phyloP scores from a whole-genome alignment of 2,329 filamentous ascomycete species.

The Stagonosporopsis vannaccii region DNA sequence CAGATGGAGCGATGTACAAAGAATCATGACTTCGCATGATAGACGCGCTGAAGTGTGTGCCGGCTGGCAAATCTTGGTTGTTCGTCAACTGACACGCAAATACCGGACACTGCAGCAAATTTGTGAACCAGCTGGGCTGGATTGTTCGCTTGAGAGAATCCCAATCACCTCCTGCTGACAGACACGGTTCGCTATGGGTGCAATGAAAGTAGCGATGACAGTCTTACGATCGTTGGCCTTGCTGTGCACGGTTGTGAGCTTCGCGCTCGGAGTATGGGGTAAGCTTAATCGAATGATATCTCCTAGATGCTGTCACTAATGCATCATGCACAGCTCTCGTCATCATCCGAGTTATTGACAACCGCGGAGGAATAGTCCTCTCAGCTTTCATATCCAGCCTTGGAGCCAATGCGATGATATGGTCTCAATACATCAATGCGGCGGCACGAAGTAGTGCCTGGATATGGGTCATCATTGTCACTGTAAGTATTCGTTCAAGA shows the following conservation, averaged over 20 bases:
- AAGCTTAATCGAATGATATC: slow-evolving; percentile 6
- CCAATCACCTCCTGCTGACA: neutral
- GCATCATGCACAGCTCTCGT: neutral
- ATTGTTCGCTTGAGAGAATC: neutral
- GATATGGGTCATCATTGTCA: neutral
- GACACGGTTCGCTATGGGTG: neutral
- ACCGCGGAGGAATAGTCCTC: neutral
- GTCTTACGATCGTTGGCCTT: slow-evolving; percentile 27
- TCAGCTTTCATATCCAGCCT: neutral
- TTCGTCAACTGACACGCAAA: neutral
- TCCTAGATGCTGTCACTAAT: neutral
- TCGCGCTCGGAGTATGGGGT: slow-evolving; percentile 32
- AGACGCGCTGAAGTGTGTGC: neutral
- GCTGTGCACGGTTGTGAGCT: slow-evolving; percentile 20
- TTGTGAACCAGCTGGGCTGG: slow-evolving; percentile 5
- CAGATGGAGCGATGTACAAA: slow-evolving; percentile 8
- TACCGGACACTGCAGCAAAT: neutral
- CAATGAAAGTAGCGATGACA: slow-evolving; percentile 12
- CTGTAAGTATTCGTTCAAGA: neutral
- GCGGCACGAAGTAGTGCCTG: neutral
- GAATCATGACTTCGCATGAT: neutral
- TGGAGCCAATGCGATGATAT: neutral
- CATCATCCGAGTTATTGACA: slow-evolving; percentile 15
- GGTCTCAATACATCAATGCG: slow-evolving; percentile 7
- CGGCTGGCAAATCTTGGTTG: neutral